These are phyloP conservation scores for Coniochaeta prunicola DNA, from an alignment of 2,329 filamentous ascomycete species.

Conservation along the genomic window DNA sequence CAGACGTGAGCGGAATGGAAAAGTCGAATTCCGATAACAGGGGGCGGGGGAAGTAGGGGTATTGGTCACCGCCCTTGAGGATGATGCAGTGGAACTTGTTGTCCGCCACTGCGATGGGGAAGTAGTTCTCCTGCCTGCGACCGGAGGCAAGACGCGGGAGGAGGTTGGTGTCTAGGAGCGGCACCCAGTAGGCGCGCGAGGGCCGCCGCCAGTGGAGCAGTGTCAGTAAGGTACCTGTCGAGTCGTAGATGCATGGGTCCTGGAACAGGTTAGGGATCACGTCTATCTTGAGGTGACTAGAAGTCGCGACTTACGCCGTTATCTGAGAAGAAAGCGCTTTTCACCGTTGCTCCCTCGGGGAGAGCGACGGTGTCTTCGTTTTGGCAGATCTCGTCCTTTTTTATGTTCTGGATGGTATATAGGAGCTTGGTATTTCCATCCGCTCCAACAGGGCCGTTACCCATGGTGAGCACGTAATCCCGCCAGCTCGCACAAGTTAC, in stretches of 20 bases:
- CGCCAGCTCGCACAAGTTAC: constrained; percentile 92
- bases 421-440: constrained; percentile 72
- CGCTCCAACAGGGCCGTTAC: constrained; percentile 77
- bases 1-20: constrained; percentile 66
- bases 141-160: constrained; percentile 77
- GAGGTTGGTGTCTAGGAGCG: constrained; percentile 81
- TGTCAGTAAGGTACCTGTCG: constrained; percentile 78
- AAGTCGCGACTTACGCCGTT: constrained; percentile 56
- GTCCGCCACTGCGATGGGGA: constrained; percentile 88
- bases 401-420: constrained; percentile 93
- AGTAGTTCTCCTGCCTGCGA: constrained; percentile 84
- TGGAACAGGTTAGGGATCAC: too few relatives aligned
- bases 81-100: constrained; percentile 98
- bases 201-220: constrained; percentile 85
- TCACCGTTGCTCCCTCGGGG: constrained; percentile 63
- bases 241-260: constrained; percentile 96
- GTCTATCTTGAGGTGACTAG: too few relatives aligned
- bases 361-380: constrained; percentile 88
- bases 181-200: constrained; percentile 84
- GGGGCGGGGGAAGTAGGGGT: constrained; percentile 87
- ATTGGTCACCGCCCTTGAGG: constrained; percentile 86
- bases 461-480: constrained; percentile 93
- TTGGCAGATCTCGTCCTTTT: constrained; percentile 88
- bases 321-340: constrained; percentile 87
- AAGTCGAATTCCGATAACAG: constrained; percentile 92